Evolutionary conservation across 768 basidiomycete genomes (phyloP), one percentile per base, ranked within the genome.

Genomic region (Austroboletus festivus): DNA sequence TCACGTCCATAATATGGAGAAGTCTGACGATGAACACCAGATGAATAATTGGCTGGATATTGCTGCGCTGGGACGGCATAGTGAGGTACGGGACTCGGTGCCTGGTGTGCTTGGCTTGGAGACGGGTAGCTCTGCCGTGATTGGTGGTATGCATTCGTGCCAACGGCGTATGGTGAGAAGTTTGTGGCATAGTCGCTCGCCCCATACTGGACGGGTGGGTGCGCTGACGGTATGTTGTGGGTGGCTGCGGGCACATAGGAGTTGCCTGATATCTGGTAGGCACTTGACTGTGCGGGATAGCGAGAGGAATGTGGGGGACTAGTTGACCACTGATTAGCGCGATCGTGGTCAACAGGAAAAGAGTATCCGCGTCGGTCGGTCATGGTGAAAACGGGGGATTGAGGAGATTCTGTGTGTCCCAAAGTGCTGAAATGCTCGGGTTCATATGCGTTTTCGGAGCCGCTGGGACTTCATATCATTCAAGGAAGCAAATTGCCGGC

Each of bases 1-100:
- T 62, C 62, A 22, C 68, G 70, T n/a, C 63, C 63, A 42, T 71
- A 60, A 48, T 76, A 74, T 44, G 56, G 71, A 55, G 41, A 67
- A 53, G 52, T 73, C 6, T 51, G 53, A 3, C 52, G 31, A 13
- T 33, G 58, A 30, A 52, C 15, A 23, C 21, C 44, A 30, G 49
- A n/a, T 41, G 59, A 61, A 5, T 60, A 55, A 28, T 54, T 62
- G 7, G 46, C 53, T 38, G 71, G 59, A 56, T 73, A 67, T 44
- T 57, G 53, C 18, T 57, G 59, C 10, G 62, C 50, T 52, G 61
- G 33, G 57, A 68, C 59, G 54, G 54, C 26, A 61, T 61, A 60
- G 43, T 61, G 63, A 48, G 63, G 44, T 64, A 68, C 52, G 68
- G 65, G 47, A 57, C 64, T 59, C 62, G 56, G 65, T 69, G 59